phyloP scores from a whole-genome alignment of 257 asterid species.

The Petunia axillaris region DNA sequence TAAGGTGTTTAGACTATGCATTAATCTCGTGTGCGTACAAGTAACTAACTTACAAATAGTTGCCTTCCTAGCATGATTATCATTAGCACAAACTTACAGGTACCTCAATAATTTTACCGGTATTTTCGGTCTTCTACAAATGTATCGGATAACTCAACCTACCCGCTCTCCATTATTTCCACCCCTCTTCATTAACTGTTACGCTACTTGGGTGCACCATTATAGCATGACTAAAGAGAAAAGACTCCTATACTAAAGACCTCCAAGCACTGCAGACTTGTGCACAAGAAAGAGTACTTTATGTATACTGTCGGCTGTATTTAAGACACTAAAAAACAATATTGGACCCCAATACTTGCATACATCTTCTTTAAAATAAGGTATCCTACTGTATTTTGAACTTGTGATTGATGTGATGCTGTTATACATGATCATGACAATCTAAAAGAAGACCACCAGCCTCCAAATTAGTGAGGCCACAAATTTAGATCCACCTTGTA shows the following conservation, averaged over 20 bases:
- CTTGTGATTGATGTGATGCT: conserved; percentile 11
- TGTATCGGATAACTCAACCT: no score
- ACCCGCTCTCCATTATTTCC: background rate
- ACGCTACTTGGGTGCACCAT: background rate
- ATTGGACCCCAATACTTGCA: background rate
- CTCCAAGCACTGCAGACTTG: background rate
- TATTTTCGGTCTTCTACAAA: background rate
- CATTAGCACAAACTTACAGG: background rate
- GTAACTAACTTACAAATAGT: background rate
- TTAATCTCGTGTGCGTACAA: background rate
- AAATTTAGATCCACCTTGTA: conserved; percentile 8
- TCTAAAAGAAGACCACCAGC: background rate
- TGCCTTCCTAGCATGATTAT: background rate
- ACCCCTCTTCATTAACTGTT: background rate
- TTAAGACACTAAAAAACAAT: conserved; percentile 19
- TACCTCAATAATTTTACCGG: background rate
- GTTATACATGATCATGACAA: conserved; percentile 6
- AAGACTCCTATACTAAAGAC: background rate
- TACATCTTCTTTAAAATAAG: background rate
- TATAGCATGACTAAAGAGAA: background rate
- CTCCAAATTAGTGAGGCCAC: conserved; percentile 2
- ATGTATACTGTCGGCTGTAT: background rate
- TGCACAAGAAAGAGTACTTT: background rate
- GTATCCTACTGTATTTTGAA: conserved; percentile 7
- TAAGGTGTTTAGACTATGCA: background rate